Evolutionary conservation across 495 filamentous ascomycete genomes (phyloP), one percentile per base, ranked within the genome.

Genomic region (Penicillium argentinense): DNA sequence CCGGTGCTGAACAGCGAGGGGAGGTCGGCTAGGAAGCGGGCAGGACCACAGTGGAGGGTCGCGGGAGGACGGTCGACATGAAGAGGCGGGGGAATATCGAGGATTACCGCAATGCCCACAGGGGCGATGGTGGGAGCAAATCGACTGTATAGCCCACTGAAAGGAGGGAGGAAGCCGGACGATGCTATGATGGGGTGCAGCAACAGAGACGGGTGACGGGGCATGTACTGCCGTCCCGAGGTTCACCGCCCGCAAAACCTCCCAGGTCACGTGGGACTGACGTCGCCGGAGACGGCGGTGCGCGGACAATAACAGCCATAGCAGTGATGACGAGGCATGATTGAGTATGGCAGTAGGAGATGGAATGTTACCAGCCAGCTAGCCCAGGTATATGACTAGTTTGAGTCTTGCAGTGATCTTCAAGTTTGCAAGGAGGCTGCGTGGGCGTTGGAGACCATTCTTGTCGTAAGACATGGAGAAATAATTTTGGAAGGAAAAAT

Each of bases 11-110:
- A 52, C 39, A 47, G 49, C 48, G 57, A 61, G 54, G 49, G 63
- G 64, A 66, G 60, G 57, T 56, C 52, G 58, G 56, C 54, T 69
- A 68, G 47, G 60, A 68, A 60, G 63, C 59, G 62, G 64, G 60
- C 56, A 64, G 60, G 55, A 68, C 61, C 57, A 67, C 54, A 45
- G 60, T 58, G 51, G 46, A 64, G 57, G 57, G 58, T 54, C 52
- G 64, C 60, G 59, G 59, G 45, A 60, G 51, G 44, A 50, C 39
- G 47, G 56, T 54, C 63, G 62, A 62, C 69, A 71, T 69, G 59
- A 60, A 58, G 45, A 37, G 32, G 48, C 44, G 37, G 39, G 48
- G 36, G 44, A 45, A 17, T 25, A 45, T 53, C 29, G 19, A 51
- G 28, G 19, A 26, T 29, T 21, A 30, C 28, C 39, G 44, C 21